Evolutionary conservation across 768 basidiomycete species (phyloP), one percentile per base, ranked within the genome.

Genomic region (Amanita brunnescens): DNA sequence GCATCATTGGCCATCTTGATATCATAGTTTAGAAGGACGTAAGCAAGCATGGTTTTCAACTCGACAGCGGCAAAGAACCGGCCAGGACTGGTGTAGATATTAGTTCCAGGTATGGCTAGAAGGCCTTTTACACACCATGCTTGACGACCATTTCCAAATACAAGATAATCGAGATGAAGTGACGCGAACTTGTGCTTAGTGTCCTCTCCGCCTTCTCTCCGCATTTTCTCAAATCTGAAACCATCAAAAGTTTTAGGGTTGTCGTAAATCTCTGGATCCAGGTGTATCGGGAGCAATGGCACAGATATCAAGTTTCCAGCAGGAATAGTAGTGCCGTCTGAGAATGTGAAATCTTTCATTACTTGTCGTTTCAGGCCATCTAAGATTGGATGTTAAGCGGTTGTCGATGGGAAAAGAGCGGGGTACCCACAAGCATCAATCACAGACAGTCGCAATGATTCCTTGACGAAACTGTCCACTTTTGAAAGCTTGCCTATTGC

Each of bases 391-490:
- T 18, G 21, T 34, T 21, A 14, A 1, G 58, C 57, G 40, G n/a
- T 16, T 14, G 62, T 60, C 37, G 58, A 57, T 30, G 58, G 56
- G 2, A 59, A 26, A 32, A 51, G 57, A 29, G 29, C 7, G 13
- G 5, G 33, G 41, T 7, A 58, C 68, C 16, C 55, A 71, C 70
- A 21, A n/a, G 57, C 49, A 20, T 55, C 58, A 26, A 61, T 53
- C 0, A 64, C 64, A 12, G 59, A 61, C 20, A 61, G 51, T 5
- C 71, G 62, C 33, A 62, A 61, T 1, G 67, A 69, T 49, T 76
- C 76, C 30, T 69, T 67, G 16, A 75, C 51, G 55, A 75, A 74
- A 51, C 75, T 77, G 50, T 76, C 74, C 13, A 75, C 45, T 53
- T 70, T 70, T 51, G 66, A 60, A 65, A 77, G 67, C 43, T 70